Percentiles rank a stretch among this genome's conserved stretches.
Conservation (phyloP, 2,329 filamentous ascomycete species). For the Exophiala bonariae region DNA sequence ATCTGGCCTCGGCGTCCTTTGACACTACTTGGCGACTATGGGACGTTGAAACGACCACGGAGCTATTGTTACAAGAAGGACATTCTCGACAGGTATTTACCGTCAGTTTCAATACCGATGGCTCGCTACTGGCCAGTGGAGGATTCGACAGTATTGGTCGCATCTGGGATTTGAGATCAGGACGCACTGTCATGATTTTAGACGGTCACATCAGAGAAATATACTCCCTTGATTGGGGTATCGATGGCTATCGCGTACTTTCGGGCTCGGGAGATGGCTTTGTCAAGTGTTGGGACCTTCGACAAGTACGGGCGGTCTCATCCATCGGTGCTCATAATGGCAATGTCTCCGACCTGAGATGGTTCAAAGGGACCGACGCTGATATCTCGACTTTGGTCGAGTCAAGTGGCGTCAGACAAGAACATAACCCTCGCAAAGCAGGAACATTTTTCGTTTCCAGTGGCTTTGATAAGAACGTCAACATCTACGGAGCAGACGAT, state of each 20-base stretch:
- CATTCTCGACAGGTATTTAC: slow-evolving; percentile 93
- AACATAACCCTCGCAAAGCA: slow-evolving; percentile 66
- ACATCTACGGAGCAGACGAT: slow-evolving; percentile 94
- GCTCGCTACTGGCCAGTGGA: slow-evolving; percentile 86
- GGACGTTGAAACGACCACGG: slow-evolving; percentile 83
- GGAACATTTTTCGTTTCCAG: slow-evolving; percentile 88
- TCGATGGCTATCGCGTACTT: slow-evolving; percentile 88
- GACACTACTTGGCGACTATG: slow-evolving; percentile 97
- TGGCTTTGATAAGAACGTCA: slow-evolving; percentile 93
- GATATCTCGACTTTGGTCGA: slow-evolving; percentile 34
- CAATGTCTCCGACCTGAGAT: slow-evolving; percentile 87
- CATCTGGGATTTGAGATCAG: slow-evolving; percentile 92
- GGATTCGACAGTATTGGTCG: slow-evolving; percentile 92
- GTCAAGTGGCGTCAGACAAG: slow-evolving; percentile 23
- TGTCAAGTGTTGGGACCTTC: slow-evolving; percentile 96
- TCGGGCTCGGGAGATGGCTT: slow-evolving; percentile 91
- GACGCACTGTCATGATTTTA: slow-evolving; percentile 91
- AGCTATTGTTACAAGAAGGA: slow-evolving; percentile 86
- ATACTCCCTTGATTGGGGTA: slow-evolving; percentile 87
- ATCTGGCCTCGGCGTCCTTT: slow-evolving; percentile 88
- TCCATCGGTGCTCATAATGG: slow-evolving; percentile 89
- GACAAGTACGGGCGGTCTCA: slow-evolving; percentile 79
- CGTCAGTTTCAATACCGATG: slow-evolving; percentile 86
- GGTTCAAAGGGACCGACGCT: slow-evolving; percentile 88
- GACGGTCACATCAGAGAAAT: slow-evolving; percentile 94